Base-by-base conservation (phyloP, 1,284 basidiomycete species). In the Cryptococcus wingfieldii region DNA sequence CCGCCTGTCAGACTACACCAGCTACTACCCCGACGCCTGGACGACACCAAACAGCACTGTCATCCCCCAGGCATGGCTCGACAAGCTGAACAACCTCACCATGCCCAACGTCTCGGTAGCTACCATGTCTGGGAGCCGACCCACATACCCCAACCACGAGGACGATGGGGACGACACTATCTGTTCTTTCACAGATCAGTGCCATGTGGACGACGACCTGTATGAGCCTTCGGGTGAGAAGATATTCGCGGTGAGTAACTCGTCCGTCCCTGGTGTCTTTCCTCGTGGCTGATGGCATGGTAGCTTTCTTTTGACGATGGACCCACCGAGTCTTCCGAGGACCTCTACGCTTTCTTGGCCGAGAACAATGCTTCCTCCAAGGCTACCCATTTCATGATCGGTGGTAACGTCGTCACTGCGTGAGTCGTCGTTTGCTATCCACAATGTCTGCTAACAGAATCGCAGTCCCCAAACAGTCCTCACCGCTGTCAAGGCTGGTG, bases 381-480 rank as follows among this genome's bases (percentile, higher is more conserved):
- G 61, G 78, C 81, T 5, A 83, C 83, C 19, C 83, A 83, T 69
- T 84, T 83, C 68, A 74, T 83, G 64, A 82, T 83, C 55, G 82
- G 82, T 27, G 71, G 67, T n/a, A 70, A 70, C 54, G 67, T 73
- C 41, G 28, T 62, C 31, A 58, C 46, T 54, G 66, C 63, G 67
- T 68, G 45, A 47, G 62, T 66, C 41, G n/a, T 23, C 8, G 23
- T 7, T 23, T 42, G 41, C 13, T 34, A 34, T 16, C 25, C 48
- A 37, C 10, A 38, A 34, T 44, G 14, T 34, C 27, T 9, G 16
- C 25, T 8, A 43, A 10, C 43, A 16, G 6, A 54, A 51, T 48
- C 23, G 28, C 51, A 67, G 62, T 56, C 68, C 67, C 23, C 58
- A 53, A 37, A 47, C 34, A n/a, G 62, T 63, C 58, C 65, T 62